A percentile compares a stretch with the other conserved stretches of the same genome.
phyloP scores from a whole-genome alignment of 1,139 yeast species.

The Debaryomyces psychrophilus region DNA sequence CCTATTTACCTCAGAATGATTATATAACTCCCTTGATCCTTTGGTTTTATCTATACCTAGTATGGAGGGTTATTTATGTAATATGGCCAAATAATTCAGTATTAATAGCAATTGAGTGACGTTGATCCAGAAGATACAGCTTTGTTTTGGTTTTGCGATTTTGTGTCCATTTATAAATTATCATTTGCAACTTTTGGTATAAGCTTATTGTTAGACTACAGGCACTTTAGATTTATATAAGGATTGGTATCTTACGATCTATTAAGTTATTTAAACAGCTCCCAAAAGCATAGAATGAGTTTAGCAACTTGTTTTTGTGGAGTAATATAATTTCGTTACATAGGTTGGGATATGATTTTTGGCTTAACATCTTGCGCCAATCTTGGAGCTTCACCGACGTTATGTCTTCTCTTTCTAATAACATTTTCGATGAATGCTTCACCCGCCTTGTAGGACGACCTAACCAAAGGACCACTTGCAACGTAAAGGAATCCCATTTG shows the following conservation, averaged over 20 bases:
- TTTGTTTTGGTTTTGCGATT: conserved; percentile 11
- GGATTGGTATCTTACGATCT: conserved; percentile 1
- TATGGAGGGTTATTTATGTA: neutral
- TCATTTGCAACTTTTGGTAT: conserved; percentile 6
- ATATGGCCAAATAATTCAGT: neutral
- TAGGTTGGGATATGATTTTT: conserved; percentile 6
- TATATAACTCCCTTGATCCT: neutral
- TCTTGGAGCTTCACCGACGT: conserved; percentile 50
- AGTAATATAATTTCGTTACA: neutral
- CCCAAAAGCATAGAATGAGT: neutral
- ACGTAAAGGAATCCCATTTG: conserved; percentile 93
- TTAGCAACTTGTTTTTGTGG: neutral
- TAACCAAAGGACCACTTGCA: conserved; percentile 95
- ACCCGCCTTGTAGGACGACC: conserved; percentile 98
- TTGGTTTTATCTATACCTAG: neutral
- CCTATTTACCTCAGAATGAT: neutral
- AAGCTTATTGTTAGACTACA: neutral
- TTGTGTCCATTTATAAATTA: conserved; percentile 4
- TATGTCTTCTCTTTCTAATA: conserved; percentile 69
- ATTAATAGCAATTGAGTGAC: conserved; percentile 9
- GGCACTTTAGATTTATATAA: neutral
- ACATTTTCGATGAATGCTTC: conserved; percentile 97
- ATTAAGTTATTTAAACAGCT: conserved; percentile 4
- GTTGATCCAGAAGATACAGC: conserved; percentile 7
- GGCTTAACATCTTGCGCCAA: conserved; percentile 31